phyloP scores from a whole-genome alignment of 139 green algal species.

The Chlorella sp. region DNA sequence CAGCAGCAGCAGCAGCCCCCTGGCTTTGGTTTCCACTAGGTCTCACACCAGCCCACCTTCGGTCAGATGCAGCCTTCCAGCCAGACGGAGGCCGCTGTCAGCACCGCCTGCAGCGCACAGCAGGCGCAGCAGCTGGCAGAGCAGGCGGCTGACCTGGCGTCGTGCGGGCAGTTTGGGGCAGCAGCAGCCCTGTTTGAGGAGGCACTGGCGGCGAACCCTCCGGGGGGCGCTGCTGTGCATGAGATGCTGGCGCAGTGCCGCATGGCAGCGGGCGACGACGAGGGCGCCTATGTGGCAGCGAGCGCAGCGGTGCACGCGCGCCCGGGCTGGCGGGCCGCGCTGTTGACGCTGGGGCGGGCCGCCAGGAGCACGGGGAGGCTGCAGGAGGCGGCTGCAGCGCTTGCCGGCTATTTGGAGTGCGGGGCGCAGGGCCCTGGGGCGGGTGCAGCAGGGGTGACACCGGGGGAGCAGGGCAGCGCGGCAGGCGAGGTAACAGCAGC shows the following conservation, averaged over 20 bases:
- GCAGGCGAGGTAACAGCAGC: not conserved
- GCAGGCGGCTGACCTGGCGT: not conserved
- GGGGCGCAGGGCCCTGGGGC: not conserved
- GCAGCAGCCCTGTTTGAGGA: conserved; percentile 6
- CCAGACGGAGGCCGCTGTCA: not conserved
- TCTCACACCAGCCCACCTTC: not conserved
- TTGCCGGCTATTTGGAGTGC: not conserved
- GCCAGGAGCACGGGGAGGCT: conserved; percentile 28
- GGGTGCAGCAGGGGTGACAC: not conserved
- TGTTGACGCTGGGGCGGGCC: conserved; percentile 31
- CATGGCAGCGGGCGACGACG: conserved; percentile 25
- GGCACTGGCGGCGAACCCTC: not conserved
- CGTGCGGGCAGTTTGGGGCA: not conserved
- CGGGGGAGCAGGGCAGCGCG: not conserved
- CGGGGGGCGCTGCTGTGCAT: not conserved
- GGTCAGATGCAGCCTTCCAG: not conserved
- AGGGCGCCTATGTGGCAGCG: not conserved
- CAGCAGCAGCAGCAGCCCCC: not conserved
- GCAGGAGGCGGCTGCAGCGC: conserved; percentile 14
- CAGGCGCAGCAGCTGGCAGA: not conserved
- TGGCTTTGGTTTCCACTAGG: not conserved
- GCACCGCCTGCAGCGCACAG: not conserved
- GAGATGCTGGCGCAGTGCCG: conserved; percentile 37
- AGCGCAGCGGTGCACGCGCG: not conserved
- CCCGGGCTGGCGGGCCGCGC: not conserved